Conservation (phyloP, 768 basidiomycete species). For the Calvatia gigantea region DNA sequence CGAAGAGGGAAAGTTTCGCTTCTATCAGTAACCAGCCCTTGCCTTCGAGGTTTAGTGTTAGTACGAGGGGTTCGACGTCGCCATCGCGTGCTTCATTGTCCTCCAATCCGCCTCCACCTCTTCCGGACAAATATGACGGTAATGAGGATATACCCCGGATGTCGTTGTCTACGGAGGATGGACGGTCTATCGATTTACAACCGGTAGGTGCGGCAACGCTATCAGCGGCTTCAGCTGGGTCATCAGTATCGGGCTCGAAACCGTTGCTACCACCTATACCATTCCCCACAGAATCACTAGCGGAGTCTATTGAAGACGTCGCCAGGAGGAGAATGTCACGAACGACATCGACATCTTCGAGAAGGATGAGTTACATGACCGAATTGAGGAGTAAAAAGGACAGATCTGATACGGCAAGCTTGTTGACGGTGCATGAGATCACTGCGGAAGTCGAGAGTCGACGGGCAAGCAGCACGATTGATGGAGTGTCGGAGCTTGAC, state of each 20-base stretch:
- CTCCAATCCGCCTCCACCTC: conserved; percentile 38
- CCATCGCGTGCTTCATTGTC: conserved; percentile 44
- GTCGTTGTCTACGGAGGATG: conserved; percentile 74
- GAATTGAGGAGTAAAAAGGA: conserved; percentile 82
- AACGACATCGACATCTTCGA: conserved; percentile 47
- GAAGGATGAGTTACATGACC: conserved; percentile 77
- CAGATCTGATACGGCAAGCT: conserved; percentile 81
- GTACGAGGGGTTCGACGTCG: conserved; percentile 54
- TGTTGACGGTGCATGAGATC: conserved; percentile 97
- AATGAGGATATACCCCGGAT: conserved; percentile 62
- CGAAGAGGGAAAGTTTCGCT: conserved; percentile 47
- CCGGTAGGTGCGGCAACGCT: conserved; percentile 36
- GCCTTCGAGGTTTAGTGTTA: conserved; percentile 60
- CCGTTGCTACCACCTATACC: conserved; percentile 76
- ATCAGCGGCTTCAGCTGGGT: conserved; percentile 19
- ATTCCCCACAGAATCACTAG: conserved; percentile 73
- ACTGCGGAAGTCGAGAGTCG: conserved; percentile 89
- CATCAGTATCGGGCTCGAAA: conserved; percentile 24
- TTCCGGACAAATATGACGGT: conserved; percentile 32
- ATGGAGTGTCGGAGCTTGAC: conserved; percentile 46
- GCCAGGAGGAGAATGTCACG: conserved; percentile 39
- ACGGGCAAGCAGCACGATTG: conserved; percentile 45
- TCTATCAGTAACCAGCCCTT: conserved; percentile 42
- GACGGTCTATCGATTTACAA: conserved; percentile 59
- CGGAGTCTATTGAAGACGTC: conserved; percentile 70